phyloP scores from a whole-genome alignment of 148 eudicot genomes.

The Polygonum maritimum region DNA sequence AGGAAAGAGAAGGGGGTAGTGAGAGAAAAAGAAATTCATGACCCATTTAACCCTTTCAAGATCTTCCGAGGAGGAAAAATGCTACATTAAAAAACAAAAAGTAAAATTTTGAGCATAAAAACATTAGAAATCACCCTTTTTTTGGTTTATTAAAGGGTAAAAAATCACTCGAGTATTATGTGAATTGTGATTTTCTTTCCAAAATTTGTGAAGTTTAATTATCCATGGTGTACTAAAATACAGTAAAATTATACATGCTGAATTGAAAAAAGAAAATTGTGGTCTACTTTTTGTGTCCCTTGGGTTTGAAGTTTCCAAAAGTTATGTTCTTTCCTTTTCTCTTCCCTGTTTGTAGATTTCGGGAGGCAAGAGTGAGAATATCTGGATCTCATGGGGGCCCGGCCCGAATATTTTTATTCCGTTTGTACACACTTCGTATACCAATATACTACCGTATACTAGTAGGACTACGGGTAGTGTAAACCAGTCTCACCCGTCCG shows the following conservation, averaged over 20 bases:
- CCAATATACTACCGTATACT: no score
- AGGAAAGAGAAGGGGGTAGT: neutral
- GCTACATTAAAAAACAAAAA: neutral
- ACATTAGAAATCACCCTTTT: no score
- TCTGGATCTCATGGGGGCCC: neutral
- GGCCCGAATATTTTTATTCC: neutral
- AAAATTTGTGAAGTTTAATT: neutral
- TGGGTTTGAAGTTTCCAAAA: neutral
- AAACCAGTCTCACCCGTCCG: no score
- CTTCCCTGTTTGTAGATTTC: neutral
- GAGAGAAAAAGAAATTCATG: neutral
- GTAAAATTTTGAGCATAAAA: no score
- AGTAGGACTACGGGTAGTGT: no score
- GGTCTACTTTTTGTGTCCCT: neutral
- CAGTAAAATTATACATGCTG: neutral
- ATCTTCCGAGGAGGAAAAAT: neutral
- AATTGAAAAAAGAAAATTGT: neutral
- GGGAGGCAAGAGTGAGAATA: neutral
- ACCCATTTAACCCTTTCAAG: neutral
- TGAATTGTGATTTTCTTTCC: neutral
- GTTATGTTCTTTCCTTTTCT: slow-evolving; percentile 4
- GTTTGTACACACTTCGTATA: neutral
- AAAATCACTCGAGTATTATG: neutral
- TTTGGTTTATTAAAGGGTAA: no score
- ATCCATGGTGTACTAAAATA: neutral